Percentiles rank a stretch among this genome's conserved stretches.
These are phyloP conservation scores for Austroboletus eburneus DNA, from an alignment of 768 basidiomycete species.

Conservation along the genomic window DNA sequence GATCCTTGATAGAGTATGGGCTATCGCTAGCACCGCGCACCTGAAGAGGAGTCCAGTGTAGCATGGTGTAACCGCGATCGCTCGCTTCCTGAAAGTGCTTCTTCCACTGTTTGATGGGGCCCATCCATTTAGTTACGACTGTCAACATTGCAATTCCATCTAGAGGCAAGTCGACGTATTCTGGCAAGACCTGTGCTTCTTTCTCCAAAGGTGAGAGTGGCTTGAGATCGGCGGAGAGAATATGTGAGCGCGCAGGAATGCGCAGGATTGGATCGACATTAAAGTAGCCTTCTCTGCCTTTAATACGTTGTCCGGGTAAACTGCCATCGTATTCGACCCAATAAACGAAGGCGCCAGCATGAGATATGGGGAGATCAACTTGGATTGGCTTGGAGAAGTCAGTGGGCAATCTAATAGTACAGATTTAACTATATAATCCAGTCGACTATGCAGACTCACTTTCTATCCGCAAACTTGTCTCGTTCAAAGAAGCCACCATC, in stretches of 20 bases:
- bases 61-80: conserved; percentile 93
- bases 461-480: conserved; percentile 67
- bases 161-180: conserved; percentile 68
- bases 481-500: conserved; percentile 86
- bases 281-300: conserved; percentile 90
- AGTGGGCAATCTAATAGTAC: conserved; percentile 61
- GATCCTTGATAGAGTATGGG: conserved; percentile 92
- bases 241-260: conserved; percentile 64
- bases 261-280: conserved; percentile 91
- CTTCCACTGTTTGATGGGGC: conserved; percentile 71
- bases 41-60: conserved; percentile 95
- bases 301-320: conserved; percentile 54
- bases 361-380: conserved; percentile 93
- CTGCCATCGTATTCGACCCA: conserved; percentile 88
- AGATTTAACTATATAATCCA: conserved; percentile 11
- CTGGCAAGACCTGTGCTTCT: conserved; percentile 48
- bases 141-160: conserved; percentile 88
- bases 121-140: conserved; percentile 98
- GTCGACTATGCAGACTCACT: conserved; percentile 42
- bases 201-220: conserved; percentile 50
- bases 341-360: conserved; percentile 93
- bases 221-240: conserved; percentile 55
- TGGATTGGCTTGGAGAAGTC: conserved; percentile 89
- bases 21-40: conserved; percentile 85
- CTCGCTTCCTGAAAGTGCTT: conserved; percentile 79